Percentiles rank a stretch among this genome's conserved stretches.
Evolutionary conservation across 768 basidiomycete species (phyloP).

Genomic region (Suillus subluteus): DNA sequence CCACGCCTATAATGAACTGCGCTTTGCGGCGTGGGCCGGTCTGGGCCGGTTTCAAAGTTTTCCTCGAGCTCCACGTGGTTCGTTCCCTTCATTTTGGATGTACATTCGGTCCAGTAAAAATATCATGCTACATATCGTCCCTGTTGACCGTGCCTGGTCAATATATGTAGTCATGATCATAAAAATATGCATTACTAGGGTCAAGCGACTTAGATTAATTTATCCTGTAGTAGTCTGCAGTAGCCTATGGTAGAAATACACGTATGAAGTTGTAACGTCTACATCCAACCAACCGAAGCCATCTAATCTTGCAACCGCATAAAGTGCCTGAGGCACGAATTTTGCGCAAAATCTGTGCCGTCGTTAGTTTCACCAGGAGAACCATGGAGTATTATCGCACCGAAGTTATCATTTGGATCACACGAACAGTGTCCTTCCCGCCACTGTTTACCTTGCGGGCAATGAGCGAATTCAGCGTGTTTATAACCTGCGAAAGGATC

Average conservation of each 20-base stretch:
- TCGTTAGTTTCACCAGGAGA: conserved; percentile 6
- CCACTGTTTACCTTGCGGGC: conserved; percentile 79
- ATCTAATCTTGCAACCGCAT: conserved; percentile 30
- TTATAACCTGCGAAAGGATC: conserved; percentile 53
- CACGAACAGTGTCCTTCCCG: conserved; percentile 87
- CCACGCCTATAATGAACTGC: conserved; percentile 3
- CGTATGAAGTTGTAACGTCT: background rate
- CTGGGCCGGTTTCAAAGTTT: background rate
- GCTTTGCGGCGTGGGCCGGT: background rate
- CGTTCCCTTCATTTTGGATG: background rate
- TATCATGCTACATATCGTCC: background rate
- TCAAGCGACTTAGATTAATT: conserved; percentile 5
- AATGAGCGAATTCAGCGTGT: conserved; percentile 94
- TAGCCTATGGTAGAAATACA: conserved; percentile 8
- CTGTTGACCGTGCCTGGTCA: background rate
- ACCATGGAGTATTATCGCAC: conserved; percentile 40
- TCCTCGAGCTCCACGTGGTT: background rate
- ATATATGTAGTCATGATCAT: background rate
- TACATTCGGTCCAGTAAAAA: background rate
- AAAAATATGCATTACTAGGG: background rate
- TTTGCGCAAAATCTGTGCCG: conserved; percentile 27
- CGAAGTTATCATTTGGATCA: conserved; percentile 72
- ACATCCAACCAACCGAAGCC: background rate
- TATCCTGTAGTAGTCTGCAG: background rate
- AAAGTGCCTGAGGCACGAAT: conserved; percentile 33